These are phyloP conservation scores for Viola odorata DNA, from an alignment of 345 rosid species.

Conservation along the genomic window DNA sequence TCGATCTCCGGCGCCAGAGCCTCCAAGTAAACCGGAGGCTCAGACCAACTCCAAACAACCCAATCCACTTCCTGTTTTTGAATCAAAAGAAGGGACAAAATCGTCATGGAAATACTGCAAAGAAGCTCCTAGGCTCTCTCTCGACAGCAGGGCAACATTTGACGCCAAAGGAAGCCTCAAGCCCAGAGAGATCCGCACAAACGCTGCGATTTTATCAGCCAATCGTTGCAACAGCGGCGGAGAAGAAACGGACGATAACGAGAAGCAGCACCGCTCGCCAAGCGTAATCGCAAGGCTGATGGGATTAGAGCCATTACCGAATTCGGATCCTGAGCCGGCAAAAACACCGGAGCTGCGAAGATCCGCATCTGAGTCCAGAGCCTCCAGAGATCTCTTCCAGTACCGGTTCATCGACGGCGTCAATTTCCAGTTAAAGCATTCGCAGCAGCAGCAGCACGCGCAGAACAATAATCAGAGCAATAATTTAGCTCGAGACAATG, in stretches of 20 bases:
- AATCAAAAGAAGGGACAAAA: constrained; percentile 47
- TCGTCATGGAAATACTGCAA: constrained; percentile 79
- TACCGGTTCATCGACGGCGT: constrained; percentile 48
- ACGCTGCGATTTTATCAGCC: constrained; percentile 30
- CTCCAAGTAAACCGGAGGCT: constrained; percentile 17
- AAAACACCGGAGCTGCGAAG: constrained; percentile 64
- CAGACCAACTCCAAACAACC: constrained; percentile 26
- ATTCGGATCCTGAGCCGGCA: constrained; percentile 40
- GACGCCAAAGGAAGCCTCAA: constrained; percentile 85
- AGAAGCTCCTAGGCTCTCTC: constrained; percentile 92
- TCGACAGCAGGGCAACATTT: constrained; percentile 88
- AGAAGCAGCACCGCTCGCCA: constrained; percentile 57
- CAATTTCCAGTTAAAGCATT: constrained; percentile 39
- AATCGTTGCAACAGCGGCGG: constrained; percentile 21
- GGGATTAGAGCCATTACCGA: constrained; percentile 78
- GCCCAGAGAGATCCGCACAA: constrained; percentile 69
- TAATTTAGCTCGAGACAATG: constrained; percentile 18
- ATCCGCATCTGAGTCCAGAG: constrained; percentile 92
- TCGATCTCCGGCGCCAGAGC: constrained; percentile 35
- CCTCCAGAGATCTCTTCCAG: constrained; percentile 46
- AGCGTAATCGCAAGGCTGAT: constrained; percentile 88
- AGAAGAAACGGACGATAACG: constrained; percentile 26
- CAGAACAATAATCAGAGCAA: constrained; percentile 20
- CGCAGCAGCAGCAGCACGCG: constrained; percentile 23
- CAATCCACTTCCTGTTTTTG: constrained; percentile 47